Evolutionary conservation across 1,284 basidiomycete genomes (phyloP), one percentile per base, ranked within the genome.

Genomic region (Termitomyces sp.): DNA sequence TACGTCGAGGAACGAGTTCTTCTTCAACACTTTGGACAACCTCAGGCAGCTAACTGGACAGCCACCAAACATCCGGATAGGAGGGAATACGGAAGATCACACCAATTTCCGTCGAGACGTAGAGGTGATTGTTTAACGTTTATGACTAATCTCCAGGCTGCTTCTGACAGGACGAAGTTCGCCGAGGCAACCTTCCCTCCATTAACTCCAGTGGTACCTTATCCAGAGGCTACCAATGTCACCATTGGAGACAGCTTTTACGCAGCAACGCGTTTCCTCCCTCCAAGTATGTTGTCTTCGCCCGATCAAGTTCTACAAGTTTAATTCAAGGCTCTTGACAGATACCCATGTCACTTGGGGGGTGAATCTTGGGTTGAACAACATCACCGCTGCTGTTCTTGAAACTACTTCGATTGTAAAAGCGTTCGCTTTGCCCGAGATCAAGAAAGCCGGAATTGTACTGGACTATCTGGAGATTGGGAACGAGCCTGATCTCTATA

Each of bases 341-440:
- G 79, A 74, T 26, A 83, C 81, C 2, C 75, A 73, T 59, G 81
- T 85, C 57, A 80, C 73, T n/a, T 88, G 81, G 81, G 86, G 84
- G n/a, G 72, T 88, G 50, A 86, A 87, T 64, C 66, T 87, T 19
- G 78, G 81, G 10, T 60, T 68, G 30, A 68, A 77, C 53, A 85
- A 86, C 59, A 54, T 80, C 50, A 83, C 80, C 31, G 77, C 81
- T 39, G 78, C 76, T 0, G 74, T 76, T 44, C 74, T 82, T n/a
- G 77, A 85, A 67, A 77, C 80, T 0, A 68, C 72, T 50, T 76
- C 81, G 0, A 77, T 88, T 53, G 56, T 76, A 11, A 73, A 72
- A 48, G 82, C 79, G 5, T 86, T 85, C 61, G 52, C 64, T 16
- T 73, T 73, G 2, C 51, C 68, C 3, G 66, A 68, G 1, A 70